Base-by-base conservation (phyloP, 768 basidiomycete species). In the Pseudohyphozyma bogoriensis region DNA sequence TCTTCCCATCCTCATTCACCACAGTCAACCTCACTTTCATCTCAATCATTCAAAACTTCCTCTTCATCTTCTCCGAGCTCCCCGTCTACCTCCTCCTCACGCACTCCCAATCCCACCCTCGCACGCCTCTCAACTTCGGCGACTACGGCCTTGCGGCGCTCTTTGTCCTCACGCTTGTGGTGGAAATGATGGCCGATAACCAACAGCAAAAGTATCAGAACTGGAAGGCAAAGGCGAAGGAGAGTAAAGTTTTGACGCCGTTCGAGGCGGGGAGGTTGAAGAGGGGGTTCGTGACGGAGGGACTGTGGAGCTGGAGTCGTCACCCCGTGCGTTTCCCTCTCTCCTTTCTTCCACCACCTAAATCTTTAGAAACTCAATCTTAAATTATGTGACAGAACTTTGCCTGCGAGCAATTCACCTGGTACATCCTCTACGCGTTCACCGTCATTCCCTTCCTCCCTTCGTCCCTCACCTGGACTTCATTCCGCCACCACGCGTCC, bases 171-270 rank as follows among this genome's bases (percentile, higher is more conserved):
- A 74, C 81, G 20, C 72, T 93, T 47, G 78, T 75, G 2, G 64
- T 83, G 37, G 92, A 97, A 71, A 89, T 87, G 75, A 82, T 80
- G 1, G 81, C 92, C 6, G 93, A 97, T 73, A 90, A 92, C 67
- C 88, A 91, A 72, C 93, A 96, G 68, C 91, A 81, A 51, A 35
- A 46, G 20, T 73, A 67, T 53, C 76, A 79, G 65, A 80, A 80
- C 0, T 86, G 83, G 74, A 96, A 97, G 73, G 71, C 72, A 8
- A 73, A 74, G 15, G 80, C 79, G 59, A 76, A 79, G 64, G 71
- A 67, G 32, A 47, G 42, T 8, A 62, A 55, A 46, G 46, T 47
- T 11, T 86, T 85, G 81, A 82, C 82, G 4, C 40, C 29, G 5
- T 22, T 60, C 46, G 68, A 64, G 1, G 76, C 80, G 24, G 79